These are phyloP conservation scores for Cydonia oblonga DNA, from an alignment of 331 rosid species.

Conservation along the genomic window DNA sequence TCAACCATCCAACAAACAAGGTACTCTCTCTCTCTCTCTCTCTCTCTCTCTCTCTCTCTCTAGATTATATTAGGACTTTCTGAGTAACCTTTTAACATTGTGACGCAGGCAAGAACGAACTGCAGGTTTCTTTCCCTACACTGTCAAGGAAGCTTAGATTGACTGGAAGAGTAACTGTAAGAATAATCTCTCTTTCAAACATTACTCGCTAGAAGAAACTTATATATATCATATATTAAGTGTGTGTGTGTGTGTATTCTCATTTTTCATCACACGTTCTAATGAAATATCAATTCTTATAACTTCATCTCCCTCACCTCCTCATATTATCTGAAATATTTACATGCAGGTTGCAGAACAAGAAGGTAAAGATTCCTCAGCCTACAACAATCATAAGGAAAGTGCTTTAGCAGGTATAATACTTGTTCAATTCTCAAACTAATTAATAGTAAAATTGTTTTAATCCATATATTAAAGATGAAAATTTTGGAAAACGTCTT, in stretches of 20 bases:
- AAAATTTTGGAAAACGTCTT: neutral
- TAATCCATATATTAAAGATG: neutral
- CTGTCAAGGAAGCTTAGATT: constrained; percentile 48
- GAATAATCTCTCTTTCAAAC: neutral
- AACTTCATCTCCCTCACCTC: neutral
- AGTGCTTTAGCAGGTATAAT: constrained; percentile 5
- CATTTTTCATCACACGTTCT: too few species aligned
- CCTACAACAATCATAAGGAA: constrained; percentile 13
- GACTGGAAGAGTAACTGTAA: constrained; percentile 24
- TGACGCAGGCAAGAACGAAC: constrained; percentile 7
- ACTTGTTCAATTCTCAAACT: neutral
- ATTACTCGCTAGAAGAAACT: neutral
- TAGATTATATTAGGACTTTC: neutral
- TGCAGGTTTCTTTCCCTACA: constrained; percentile 18
- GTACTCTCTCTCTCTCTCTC: constrained; percentile 1
- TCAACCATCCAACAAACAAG: constrained; percentile 17
- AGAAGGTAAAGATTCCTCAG: constrained; percentile 12
- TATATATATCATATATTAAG: too few species aligned
- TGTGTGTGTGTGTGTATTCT: too few species aligned
- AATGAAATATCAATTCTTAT: neutral
- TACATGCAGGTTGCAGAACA: constrained; percentile 22
- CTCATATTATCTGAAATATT: neutral
- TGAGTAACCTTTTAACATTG: neutral
- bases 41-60: neutral
- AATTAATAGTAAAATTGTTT: neutral